phyloP scores from a whole-genome alignment of 2,329 filamentous ascomycete species.

The Penicillium glabrum region DNA sequence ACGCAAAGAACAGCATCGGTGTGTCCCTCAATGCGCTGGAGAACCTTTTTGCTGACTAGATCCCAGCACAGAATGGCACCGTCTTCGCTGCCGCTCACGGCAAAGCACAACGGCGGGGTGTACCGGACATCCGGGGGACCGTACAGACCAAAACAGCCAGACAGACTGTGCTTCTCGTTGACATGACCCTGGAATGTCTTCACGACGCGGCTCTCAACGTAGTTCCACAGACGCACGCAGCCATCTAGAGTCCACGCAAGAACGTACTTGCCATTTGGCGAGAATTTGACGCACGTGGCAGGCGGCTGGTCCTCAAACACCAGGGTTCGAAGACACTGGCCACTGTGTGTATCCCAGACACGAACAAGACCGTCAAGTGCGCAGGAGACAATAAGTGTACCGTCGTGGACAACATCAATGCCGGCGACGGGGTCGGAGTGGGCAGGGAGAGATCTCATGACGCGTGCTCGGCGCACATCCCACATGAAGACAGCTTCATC shows the following conservation, averaged over 20 bases:
- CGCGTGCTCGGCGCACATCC: constrained; percentile 83
- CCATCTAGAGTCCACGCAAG: constrained; percentile 90
- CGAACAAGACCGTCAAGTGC: constrained; percentile 88
- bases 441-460: constrained; percentile 89
- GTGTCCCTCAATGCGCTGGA: constrained; percentile 65
- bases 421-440: constrained; percentile 93
- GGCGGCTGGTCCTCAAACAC: constrained; percentile 95
- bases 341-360: constrained; percentile 93
- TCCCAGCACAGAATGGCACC: constrained; percentile 87
- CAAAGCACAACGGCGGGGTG: constrained; percentile 51
- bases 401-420: constrained; percentile 90
- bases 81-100: constrained; percentile 84
- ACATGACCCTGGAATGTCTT: constrained; percentile 96
- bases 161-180: constrained; percentile 82
- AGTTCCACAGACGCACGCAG: constrained; percentile 91
- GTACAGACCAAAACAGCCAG: constrained; percentile 76
- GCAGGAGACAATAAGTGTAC: constrained; percentile 87
- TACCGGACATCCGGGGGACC: constrained; percentile 41
- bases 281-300: constrained; percentile 86
- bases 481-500: constrained; percentile 97
- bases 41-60: constrained; percentile 76
- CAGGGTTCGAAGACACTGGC: constrained; percentile 90
- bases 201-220: constrained; percentile 83
- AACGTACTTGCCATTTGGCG: constrained; percentile 89
- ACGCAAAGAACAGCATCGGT: constrained; percentile 61